A percentile compares a stretch with the other conserved stretches of the same genome.
Conservation (phyloP, 2,329 filamentous ascomycete species). For the Aureobasidium melanogenum region DNA sequence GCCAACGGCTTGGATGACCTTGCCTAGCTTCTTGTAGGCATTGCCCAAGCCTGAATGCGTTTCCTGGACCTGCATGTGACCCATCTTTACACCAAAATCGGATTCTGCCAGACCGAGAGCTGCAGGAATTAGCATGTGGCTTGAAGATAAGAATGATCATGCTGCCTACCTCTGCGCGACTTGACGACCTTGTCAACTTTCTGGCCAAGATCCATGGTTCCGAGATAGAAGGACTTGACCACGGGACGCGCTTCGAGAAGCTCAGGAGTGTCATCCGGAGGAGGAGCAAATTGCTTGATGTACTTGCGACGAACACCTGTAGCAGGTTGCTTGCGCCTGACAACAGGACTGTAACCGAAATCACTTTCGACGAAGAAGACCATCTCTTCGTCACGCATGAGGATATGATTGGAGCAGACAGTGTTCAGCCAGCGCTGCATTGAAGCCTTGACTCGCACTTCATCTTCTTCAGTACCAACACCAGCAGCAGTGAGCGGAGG, state of each 20-base stretch:
- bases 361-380: conserved; percentile 98
- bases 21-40: conserved; percentile 91
- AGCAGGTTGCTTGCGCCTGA: conserved; percentile 91
- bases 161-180: conserved; percentile 65
- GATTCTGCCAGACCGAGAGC: conserved; percentile 86
- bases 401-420: conserved; percentile 81
- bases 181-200: conserved; percentile 95
- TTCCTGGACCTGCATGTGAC: conserved; percentile 80
- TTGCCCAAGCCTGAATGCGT: conserved; percentile 78
- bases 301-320: conserved; percentile 93
- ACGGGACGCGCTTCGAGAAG: conserved; percentile 79
- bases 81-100: conserved; percentile 85
- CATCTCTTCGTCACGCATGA: conserved; percentile 95
- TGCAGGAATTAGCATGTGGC: conserved; percentile 35
- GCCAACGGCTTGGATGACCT: conserved; percentile 83
- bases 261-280: conserved; percentile 93
- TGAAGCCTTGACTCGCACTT: conserved; percentile 74
- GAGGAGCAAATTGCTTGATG: conserved; percentile 95
- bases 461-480: conserved; percentile 92
- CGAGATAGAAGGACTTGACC: conserved; percentile 92
- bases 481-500: conserved; percentile 91
- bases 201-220: conserved; percentile 92
- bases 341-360: conserved; percentile 93
- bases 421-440: conserved; percentile 95
- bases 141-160: neutral